These are phyloP conservation scores for Colletotrichum karsti DNA, from an alignment of 2,329 filamentous ascomycete genomes.

Conservation along the genomic window DNA sequence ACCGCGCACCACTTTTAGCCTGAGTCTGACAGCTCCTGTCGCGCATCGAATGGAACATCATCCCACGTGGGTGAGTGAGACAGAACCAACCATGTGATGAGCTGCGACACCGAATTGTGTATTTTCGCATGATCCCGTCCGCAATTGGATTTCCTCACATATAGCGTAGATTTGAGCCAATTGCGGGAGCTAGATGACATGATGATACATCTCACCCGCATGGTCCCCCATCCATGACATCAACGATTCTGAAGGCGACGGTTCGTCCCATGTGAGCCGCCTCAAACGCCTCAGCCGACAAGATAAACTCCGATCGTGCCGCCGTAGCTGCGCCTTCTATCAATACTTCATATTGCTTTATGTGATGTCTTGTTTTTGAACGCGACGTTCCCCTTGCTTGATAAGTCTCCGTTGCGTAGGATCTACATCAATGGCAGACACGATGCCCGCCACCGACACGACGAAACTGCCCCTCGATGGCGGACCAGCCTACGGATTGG, in stretches of 20 bases:
- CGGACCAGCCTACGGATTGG: background rate
- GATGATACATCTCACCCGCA: conserved; percentile 2
- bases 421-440: background rate
- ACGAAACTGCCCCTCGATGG: background rate
- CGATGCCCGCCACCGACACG: background rate
- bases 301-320: background rate
- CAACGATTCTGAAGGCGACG: background rate
- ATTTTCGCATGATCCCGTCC: background rate
- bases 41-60: background rate
- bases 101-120: background rate
- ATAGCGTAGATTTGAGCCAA: background rate
- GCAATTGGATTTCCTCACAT: conserved; percentile 1
- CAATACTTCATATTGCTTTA: background rate
- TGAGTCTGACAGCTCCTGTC: background rate
- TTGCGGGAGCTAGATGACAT: conserved; percentile 2
- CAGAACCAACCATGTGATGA: background rate
- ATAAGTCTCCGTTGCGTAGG: background rate
- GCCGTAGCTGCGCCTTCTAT: background rate
- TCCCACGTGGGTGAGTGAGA: background rate
- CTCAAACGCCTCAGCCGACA: background rate
- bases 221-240: conserved; percentile 6
- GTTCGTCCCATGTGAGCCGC: conserved; percentile 4
- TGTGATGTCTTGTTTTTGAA: background rate
- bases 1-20: background rate
- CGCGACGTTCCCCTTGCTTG: background rate